phyloP scores from a whole-genome alignment of 495 filamentous ascomycete genomes.

The Elasticomyces elasticus region DNA sequence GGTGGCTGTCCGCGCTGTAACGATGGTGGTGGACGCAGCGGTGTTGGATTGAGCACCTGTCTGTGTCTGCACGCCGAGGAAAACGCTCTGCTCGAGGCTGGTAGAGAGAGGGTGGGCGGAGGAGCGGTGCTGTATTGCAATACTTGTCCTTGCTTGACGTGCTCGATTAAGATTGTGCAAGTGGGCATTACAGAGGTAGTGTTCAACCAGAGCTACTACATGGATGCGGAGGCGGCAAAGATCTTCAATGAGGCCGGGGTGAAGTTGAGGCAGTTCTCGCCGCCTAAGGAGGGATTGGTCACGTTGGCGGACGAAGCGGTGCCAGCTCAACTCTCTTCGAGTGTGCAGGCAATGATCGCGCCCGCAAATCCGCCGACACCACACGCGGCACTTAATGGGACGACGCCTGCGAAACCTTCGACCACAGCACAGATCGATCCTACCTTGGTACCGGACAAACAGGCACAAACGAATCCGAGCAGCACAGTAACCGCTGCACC shows the following conservation, averaged over 20 bases:
- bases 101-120: conserved; percentile 75
- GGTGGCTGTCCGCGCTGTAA: conserved; percentile 91
- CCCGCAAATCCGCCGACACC: too few relatives aligned
- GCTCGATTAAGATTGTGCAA: conserved; percentile 93
- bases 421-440: too few relatives aligned
- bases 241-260: conserved; percentile 71
- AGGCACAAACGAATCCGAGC: too few relatives aligned
- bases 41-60: conserved; percentile 69
- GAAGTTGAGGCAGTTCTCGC: conserved; percentile 66
- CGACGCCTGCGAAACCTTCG: too few relatives aligned
- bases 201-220: conserved; percentile 83
- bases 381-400: too few relatives aligned
- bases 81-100: conserved; percentile 90
- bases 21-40: conserved; percentile 46
- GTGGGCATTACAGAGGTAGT: conserved; percentile 93
- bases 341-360: too few relatives aligned
- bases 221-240: conserved; percentile 71
- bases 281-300: conserved; percentile 28
- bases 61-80: conserved; percentile 95
- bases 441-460: too few relatives aligned
- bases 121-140: conserved; percentile 82
- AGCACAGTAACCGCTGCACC: background rate
- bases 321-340: too few relatives aligned
- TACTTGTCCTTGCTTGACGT: conserved; percentile 97
- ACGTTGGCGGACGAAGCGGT: conserved; percentile 2